Conservation (phyloP, 805 yeast species). For the Starmerella scarabaei region DNA sequence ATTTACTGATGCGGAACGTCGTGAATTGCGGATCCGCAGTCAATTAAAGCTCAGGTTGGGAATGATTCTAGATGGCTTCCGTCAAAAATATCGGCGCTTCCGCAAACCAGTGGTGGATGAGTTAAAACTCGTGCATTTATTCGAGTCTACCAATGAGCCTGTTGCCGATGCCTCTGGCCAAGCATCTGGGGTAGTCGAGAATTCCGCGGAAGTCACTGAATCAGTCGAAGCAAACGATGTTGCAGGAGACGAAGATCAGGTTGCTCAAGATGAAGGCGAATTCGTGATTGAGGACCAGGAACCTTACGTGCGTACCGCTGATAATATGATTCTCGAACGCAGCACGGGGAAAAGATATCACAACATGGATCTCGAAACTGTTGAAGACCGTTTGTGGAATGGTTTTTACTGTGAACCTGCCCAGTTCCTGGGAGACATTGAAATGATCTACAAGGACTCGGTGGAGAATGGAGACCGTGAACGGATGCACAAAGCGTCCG, state of each 20-base stretch:
- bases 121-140: slow-evolving; percentile 53
- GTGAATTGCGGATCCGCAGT: slow-evolving; percentile 69
- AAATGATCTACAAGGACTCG: slow-evolving; percentile 70
- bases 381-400: slow-evolving; percentile 94
- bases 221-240: slow-evolving; percentile 22
- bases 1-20: slow-evolving; percentile 29
- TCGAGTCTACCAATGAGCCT: slow-evolving; percentile 35
- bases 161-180: neutral
- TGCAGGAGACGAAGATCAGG: neutral
- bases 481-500: slow-evolving; percentile 66
- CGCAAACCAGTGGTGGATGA: slow-evolving; percentile 86
- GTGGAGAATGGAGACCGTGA: slow-evolving; percentile 69
- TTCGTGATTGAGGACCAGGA: slow-evolving; percentile 21
- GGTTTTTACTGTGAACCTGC: slow-evolving; percentile 88
- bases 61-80: slow-evolving; percentile 79
- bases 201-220: slow-evolving; percentile 20
- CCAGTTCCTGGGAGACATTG: slow-evolving; percentile 75
- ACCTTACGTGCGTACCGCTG: slow-evolving; percentile 31
- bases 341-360: slow-evolving; percentile 57
- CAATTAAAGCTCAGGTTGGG: slow-evolving; percentile 73
- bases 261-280: slow-evolving; percentile 5
- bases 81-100: slow-evolving; percentile 75
- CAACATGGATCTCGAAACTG: slow-evolving; percentile 87
- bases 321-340: slow-evolving; percentile 69
- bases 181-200: neutral